phyloP scores from a whole-genome alignment of 2,329 filamentous ascomycete genomes.

The Pseudogymnoascus sp. region DNA sequence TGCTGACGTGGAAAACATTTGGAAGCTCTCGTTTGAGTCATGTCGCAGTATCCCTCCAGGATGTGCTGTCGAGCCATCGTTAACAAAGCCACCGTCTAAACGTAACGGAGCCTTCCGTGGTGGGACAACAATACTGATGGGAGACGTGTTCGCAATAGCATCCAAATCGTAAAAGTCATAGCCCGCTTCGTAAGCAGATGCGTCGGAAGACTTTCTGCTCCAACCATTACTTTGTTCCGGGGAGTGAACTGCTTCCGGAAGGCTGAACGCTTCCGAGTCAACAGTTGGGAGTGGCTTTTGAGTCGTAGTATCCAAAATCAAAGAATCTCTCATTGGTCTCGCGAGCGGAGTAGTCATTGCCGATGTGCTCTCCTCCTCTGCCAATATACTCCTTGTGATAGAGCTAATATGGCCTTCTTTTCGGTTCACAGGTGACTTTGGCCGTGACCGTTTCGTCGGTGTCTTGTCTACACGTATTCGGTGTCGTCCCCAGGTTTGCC shows the following conservation, averaged over 20 bases:
- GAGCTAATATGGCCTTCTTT: slow-evolving; percentile 15
- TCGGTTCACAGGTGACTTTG: slow-evolving; percentile 10
- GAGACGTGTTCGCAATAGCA: slow-evolving; percentile 36
- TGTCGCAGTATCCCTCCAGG: slow-evolving; percentile 35
- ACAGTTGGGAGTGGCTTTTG: slow-evolving; percentile 24
- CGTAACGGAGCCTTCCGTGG: slow-evolving; percentile 14
- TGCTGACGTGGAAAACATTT: slow-evolving; percentile 53
- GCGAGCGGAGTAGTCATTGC: slow-evolving; percentile 55
- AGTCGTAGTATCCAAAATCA: slow-evolving; percentile 19
- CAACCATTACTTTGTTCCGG: neutral
- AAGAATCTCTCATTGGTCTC: slow-evolving; percentile 38
- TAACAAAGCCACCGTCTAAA: slow-evolving; percentile 10
- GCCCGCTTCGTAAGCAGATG: slow-evolving; percentile 36
- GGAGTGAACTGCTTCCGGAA: slow-evolving; percentile 23
- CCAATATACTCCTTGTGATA: slow-evolving; percentile 17
- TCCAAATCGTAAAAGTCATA: slow-evolving; percentile 61
- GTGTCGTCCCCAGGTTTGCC: neutral
- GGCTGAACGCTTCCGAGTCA: slow-evolving; percentile 24
- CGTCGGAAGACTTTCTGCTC: neutral
- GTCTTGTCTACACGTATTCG: slow-evolving; percentile 19
- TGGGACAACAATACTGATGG: slow-evolving; percentile 42
- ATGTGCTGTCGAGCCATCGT: slow-evolving; percentile 27
- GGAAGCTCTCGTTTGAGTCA: slow-evolving; percentile 53
- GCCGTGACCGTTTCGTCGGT: slow-evolving; percentile 17
- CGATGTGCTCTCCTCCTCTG: slow-evolving; percentile 52